These are phyloP conservation scores for Phytophthora meadii DNA, from an alignment of 352 stramenopile genomes.

Conservation along the genomic window DNA sequence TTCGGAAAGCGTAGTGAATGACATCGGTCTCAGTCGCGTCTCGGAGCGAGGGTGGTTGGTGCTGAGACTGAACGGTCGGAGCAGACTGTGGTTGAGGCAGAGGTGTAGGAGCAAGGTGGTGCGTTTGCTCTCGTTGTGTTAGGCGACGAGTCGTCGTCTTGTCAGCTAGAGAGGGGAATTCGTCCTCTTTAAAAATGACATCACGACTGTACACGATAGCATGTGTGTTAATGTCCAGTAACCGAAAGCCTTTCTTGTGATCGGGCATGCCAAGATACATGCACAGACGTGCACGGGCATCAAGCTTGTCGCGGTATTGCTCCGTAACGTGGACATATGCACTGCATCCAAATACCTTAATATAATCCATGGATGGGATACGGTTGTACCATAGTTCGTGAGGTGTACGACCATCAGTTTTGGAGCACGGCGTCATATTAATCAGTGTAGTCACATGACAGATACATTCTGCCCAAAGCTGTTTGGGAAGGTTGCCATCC, in stretches of 20 bases:
- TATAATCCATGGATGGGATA: neutral
- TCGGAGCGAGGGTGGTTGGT: too few species aligned
- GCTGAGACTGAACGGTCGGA: too few species aligned
- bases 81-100: too few species aligned
- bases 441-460: neutral
- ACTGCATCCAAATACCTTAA: slow-evolving; percentile 4
- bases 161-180: neutral
- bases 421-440: neutral
- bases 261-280: slow-evolving; percentile 7
- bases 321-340: neutral
- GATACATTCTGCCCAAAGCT: neutral
- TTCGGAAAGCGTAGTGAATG: too few species aligned
- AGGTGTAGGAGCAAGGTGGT: neutral
- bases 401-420: neutral
- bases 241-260: neutral
- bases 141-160: neutral
- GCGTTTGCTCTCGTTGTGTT: too few species aligned
- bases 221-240: slow-evolving; percentile 6
- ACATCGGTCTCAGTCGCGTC: too few species aligned
- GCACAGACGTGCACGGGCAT: slow-evolving; percentile 1
- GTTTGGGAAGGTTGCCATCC: neutral
- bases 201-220: slow-evolving; percentile 7
- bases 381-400: neutral
- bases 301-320: neutral
- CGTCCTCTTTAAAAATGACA: slow-evolving; percentile 6